Conservation (phyloP, 192 early-diverging fungal species). For the Entomortierella parvispora region DNA sequence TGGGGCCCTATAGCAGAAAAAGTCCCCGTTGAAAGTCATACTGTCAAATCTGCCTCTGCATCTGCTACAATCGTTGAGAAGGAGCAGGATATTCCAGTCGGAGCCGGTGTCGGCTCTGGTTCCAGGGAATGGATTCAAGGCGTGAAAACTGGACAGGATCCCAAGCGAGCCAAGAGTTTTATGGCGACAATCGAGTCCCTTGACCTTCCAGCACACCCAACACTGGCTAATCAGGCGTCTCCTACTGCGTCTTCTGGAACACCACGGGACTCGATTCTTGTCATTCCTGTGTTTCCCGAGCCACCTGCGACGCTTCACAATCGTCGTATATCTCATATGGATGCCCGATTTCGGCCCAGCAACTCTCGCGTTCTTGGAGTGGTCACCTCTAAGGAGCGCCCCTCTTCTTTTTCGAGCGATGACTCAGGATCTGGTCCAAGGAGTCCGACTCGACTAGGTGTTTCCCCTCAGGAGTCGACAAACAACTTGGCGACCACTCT, state of each 20-base stretch:
- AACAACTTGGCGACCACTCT: not conserved
- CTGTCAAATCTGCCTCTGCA: not conserved
- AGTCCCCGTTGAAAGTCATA: not conserved
- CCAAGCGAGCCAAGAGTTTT: no score
- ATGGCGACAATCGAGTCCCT: no score
- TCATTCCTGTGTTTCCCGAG: conserved; percentile 38
- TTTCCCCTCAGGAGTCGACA: conserved; percentile 19
- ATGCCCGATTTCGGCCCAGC: conserved; percentile 19
- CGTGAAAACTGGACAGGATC: no score
- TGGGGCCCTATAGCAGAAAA: conserved; percentile 5
- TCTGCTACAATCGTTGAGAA: conserved; percentile 2
- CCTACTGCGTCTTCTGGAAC: not conserved
- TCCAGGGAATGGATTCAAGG: not conserved
- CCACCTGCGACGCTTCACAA: conserved; percentile 42
- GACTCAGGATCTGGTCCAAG: not conserved
- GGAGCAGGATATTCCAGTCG: not conserved
- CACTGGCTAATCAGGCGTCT: not conserved
- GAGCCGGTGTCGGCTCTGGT: no score
- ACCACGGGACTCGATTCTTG: conserved; percentile 15
- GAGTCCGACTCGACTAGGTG: not conserved
- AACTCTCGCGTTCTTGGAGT: not conserved
- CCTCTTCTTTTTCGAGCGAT: conserved; percentile 23
- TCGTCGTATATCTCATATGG: conserved; percentile 42
- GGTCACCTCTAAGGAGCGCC: conserved; percentile 4
- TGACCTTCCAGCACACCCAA: not conserved